Conservation (phyloP, 495 filamentous ascomycete species). For the Podospora comata region DNA sequence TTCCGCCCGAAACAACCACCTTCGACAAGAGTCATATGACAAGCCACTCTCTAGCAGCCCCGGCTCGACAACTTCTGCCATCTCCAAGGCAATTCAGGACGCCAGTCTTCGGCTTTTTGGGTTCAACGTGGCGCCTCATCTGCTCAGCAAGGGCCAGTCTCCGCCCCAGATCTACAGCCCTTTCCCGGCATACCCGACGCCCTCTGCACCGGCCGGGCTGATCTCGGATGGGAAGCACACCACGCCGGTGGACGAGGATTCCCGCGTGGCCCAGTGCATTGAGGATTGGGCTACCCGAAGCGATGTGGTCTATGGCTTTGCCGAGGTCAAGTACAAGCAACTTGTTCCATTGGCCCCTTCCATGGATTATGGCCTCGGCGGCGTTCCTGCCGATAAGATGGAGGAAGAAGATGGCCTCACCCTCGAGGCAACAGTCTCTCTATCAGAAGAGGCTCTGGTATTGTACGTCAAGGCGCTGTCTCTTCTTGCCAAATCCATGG, state of each 20-base stretch:
- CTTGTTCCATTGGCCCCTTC: conserved; percentile 83
- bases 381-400: conserved; percentile 47
- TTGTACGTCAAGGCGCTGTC: conserved; percentile 92
- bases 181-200: conserved; percentile 79
- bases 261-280: conserved; percentile 69
- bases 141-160: conserved; percentile 66
- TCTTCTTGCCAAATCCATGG: conserved; percentile 90
- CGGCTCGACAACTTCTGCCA: conserved; percentile 77
- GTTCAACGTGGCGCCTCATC: conserved; percentile 63
- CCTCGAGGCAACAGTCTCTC: conserved; percentile 73
- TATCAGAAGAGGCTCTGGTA: conserved; percentile 93
- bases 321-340: conserved; percentile 97
- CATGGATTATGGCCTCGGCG: conserved; percentile 64
- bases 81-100: conserved; percentile 92
- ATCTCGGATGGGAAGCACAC: conserved; percentile 65
- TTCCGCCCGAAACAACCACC: conserved; percentile 51
- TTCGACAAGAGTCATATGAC: conserved; percentile 74
- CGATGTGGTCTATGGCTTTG: conserved; percentile 94
- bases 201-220: conserved; percentile 51
- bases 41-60: conserved; percentile 71
- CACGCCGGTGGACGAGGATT: conserved; percentile 72
- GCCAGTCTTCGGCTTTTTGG: conserved; percentile 83
- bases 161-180: conserved; percentile 76
- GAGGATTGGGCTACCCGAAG: conserved; percentile 90
- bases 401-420: conserved; percentile 71